phyloP scores from a whole-genome alignment of 2,329 filamentous ascomycete species.

The Fusarium napiforme region DNA sequence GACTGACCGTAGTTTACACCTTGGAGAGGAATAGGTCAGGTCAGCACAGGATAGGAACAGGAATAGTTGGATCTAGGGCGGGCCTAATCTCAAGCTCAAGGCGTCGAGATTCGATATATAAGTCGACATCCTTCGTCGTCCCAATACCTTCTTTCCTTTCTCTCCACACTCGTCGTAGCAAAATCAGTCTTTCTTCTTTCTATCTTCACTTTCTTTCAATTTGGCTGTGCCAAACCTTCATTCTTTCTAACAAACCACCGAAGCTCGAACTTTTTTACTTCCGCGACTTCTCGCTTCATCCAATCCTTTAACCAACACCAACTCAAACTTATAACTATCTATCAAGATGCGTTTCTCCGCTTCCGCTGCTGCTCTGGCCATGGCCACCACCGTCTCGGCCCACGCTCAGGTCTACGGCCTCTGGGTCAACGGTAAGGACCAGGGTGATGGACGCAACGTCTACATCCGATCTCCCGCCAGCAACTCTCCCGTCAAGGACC shows the following conservation, averaged over 20 bases:
- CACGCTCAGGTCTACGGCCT: conserved; percentile 60
- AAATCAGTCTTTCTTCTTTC: conserved; percentile 34
- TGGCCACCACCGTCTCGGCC: conserved; percentile 53
- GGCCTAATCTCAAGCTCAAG: neutral
- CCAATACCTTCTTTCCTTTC: conserved; percentile 1
- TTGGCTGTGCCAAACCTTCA: conserved; percentile 46
- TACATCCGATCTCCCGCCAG: conserved; percentile 58
- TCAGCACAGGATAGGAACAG: neutral
- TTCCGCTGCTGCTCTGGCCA: conserved; percentile 49
- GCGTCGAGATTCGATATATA: conserved; percentile 35
- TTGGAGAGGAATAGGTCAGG: neutral
- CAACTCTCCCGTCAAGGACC: conserved; percentile 60
- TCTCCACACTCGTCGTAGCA: conserved; percentile 42
- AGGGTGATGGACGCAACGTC: conserved; percentile 53
- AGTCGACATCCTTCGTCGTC: conserved; percentile 16
- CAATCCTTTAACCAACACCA: conserved; percentile 33
- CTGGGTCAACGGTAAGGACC: conserved; percentile 59
- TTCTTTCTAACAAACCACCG: conserved; percentile 36
- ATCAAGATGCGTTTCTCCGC: conserved; percentile 51
- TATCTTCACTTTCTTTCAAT: conserved; percentile 44
- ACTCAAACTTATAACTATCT: conserved; percentile 9
- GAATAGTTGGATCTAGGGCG: neutral
- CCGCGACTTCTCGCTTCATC: conserved; percentile 35
- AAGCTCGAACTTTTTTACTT: conserved; percentile 32
- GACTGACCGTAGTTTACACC: conserved; percentile 9